phyloP scores from a whole-genome alignment of 148 eudicot species.

The Camellia sinensis region DNA sequence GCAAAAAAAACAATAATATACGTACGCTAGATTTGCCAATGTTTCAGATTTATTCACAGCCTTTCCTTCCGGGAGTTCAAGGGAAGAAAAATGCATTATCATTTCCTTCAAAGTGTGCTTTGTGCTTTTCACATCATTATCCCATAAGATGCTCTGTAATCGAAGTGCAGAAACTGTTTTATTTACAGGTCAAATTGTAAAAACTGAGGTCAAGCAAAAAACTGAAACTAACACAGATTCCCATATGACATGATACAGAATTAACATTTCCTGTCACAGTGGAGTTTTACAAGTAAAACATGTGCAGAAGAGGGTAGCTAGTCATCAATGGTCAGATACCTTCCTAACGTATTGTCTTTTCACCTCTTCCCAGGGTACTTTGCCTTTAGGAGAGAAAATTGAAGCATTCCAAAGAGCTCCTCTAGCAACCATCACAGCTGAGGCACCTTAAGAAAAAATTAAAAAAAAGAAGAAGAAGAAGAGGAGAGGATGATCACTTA shows the following conservation, averaged over 20 bases:
- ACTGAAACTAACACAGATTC: not conserved
- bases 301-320: not conserved
- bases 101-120: conserved; percentile 87
- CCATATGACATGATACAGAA: not conserved
- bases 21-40: conserved; percentile 75
- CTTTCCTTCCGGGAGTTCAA: conserved; percentile 74
- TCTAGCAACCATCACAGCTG: conserved; percentile 88
- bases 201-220: not conserved
- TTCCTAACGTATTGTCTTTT: conserved; percentile 78
- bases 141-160: conserved; percentile 88
- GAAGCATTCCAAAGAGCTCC: conserved; percentile 97
- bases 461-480: conserved; percentile 7
- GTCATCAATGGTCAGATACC: conserved; percentile 39
- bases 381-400: conserved; percentile 68
- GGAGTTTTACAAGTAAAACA: not conserved
- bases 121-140: conserved; percentile 74
- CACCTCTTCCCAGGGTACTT: conserved; percentile 67
- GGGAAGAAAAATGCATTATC: conserved; percentile 75
- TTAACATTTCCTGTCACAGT: not conserved
- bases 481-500: not conserved
- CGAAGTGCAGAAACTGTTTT: conserved; percentile 9
- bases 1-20: not conserved
- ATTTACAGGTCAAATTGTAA: not conserved
- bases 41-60: conserved; percentile 69
- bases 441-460: conserved; percentile 79